Base-by-base conservation (phyloP, 2,329 filamentous ascomycete genomes). In the Penicillium brasilianum region DNA sequence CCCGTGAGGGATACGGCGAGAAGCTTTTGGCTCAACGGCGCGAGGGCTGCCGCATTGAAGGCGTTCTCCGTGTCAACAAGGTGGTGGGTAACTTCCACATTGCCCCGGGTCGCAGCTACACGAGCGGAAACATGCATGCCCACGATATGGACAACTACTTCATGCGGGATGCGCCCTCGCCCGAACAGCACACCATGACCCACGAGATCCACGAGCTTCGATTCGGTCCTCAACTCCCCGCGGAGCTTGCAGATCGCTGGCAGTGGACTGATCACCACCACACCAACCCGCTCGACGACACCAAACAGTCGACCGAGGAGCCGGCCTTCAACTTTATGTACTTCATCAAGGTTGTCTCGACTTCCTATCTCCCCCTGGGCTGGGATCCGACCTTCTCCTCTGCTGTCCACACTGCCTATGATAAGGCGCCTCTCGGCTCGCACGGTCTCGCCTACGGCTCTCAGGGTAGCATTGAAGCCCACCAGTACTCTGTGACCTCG, bases 1-100 rank as follows among this genome's bases (percentile, higher is more conserved):
- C 91, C 77, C 89, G 93, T 63, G 95, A 99, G 80, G 93, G 97
- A 76, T 99, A 98, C 78, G 87, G 87, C 63, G 91, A 97, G 78
- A 90, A 89, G 70, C 84, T 99, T 61, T 92, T 96, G 74, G 88
- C 87, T 64, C 94, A 98, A 81, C 87, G 93, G 59, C 86, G 88
- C 55, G 96, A 99, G 80, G 95, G 95, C 61, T 99, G 95, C 80
- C 91, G 95, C 54, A 90, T 99, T 66, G 93, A 97, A 77, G 95
- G 95, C 61, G 87, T 88, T 41, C 86, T 99, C 69, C 91, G 92
- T 51, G 96, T 99, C 68, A 99, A 99, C 85, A 99, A 99, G 81
- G 95, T 99, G 28, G 86, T 99, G 57, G 95, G 95, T 59, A 99
- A 99, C 82, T 99, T 99, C 85, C 95, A 99, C 79, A 90, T 99